Percentiles rank a stretch among this genome's conserved stretches.
phyloP scores from a whole-genome alignment of 768 basidiomycete species.

The Xerocomellus dryophilus region DNA sequence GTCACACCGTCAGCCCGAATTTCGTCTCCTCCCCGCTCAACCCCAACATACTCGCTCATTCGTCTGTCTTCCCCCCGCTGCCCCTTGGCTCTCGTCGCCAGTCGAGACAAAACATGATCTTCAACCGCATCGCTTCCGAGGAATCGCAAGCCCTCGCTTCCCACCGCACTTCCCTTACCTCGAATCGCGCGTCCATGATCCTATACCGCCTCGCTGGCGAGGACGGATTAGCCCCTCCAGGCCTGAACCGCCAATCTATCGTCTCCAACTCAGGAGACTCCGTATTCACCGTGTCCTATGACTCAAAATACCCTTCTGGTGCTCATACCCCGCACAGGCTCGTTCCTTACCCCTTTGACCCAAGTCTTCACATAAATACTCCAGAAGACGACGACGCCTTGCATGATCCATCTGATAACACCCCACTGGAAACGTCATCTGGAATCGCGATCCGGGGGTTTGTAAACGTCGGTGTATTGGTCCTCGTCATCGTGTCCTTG shows the following conservation, averaged over 20 bases:
- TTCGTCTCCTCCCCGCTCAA: constrained; percentile 56
- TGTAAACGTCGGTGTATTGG: constrained; percentile 66
- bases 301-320: constrained; percentile 65
- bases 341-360: constrained; percentile 72
- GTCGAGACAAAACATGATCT: constrained; percentile 39
- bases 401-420: constrained; percentile 54
- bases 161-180: constrained; percentile 14
- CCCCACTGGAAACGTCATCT: constrained; percentile 21
- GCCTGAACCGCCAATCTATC: constrained; percentile 40
- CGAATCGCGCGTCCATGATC: constrained; percentile 57
- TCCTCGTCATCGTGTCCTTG: constrained; percentile 58
- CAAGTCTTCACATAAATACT: constrained; percentile 51
- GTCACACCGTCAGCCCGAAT: constrained; percentile 22
- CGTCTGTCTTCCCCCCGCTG: constrained; percentile 8
- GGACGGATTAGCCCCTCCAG: constrained; percentile 37
- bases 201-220: constrained; percentile 55
- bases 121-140: constrained; percentile 45
- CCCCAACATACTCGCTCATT: constrained; percentile 33
- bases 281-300: constrained; percentile 44
- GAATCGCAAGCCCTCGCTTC: constrained; percentile 42
- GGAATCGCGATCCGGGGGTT: constrained; percentile 47
- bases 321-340: constrained; percentile 36
- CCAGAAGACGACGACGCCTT: constrained; percentile 74
- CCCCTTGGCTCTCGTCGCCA: constrained; percentile 36
- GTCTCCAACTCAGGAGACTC: constrained; percentile 54